Percentiles rank a stretch among this genome's conserved stretches.
These are phyloP conservation scores for Leccinellum albellum DNA, from an alignment of 768 basidiomycete genomes.

Conservation along the genomic window DNA sequence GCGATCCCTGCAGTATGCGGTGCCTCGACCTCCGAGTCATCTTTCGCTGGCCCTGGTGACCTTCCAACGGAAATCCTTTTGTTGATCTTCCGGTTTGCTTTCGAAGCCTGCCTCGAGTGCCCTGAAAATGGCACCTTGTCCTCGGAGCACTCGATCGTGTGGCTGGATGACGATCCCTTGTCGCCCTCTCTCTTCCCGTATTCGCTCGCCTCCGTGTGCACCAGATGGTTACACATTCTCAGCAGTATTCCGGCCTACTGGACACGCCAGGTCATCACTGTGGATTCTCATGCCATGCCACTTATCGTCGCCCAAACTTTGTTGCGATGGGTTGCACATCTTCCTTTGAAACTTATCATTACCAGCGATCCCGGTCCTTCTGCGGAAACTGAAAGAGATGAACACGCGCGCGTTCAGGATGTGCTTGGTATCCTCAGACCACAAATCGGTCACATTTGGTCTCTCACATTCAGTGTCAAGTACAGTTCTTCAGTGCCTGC, in stretches of 20 bases:
- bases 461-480: constrained; percentile 1
- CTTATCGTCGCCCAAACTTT: not conserved
- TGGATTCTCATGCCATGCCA: constrained; percentile 6
- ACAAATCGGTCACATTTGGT: not conserved
- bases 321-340: not conserved
- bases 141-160: not conserved
- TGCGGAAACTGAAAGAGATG: not conserved
- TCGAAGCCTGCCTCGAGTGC: constrained; percentile 1
- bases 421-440: not conserved
- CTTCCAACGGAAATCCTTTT: constrained; percentile 9
- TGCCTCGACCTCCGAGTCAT: not conserved
- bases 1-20: too few species aligned
- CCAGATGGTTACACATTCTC: constrained; percentile 14
- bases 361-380: not conserved
- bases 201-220: constrained; percentile 14
- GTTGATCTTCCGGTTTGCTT: constrained; percentile 1
- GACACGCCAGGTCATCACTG: constrained; percentile 17
- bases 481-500: constrained; percentile 1
- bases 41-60: not conserved
- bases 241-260: constrained; percentile 11
- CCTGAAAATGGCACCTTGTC: too few species aligned
- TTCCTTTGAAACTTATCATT: constrained; percentile 3
- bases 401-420: not conserved
- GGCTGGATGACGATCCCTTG: constrained; percentile 10
- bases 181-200: constrained; percentile 7